A percentile compares a stretch with the other conserved stretches of the same genome.
These are phyloP conservation scores for Leccinum longicurvipes DNA, from an alignment of 768 basidiomycete species.

Conservation along the genomic window DNA sequence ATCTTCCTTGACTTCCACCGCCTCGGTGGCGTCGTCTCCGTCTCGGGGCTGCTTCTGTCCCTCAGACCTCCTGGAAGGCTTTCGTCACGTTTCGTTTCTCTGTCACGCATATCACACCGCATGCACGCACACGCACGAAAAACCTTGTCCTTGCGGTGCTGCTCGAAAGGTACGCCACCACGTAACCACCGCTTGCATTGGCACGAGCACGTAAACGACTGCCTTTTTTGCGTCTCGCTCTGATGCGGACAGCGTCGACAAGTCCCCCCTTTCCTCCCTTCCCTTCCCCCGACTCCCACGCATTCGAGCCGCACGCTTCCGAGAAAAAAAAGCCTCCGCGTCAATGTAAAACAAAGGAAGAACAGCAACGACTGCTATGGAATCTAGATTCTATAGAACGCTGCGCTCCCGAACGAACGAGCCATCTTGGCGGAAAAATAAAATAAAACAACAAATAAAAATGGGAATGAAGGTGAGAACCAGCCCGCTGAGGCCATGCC, in stretches of 20 bases:
- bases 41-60: not conserved
- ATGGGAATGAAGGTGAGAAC: conserved; percentile 19
- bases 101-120: not conserved
- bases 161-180: conserved; percentile 16
- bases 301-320: conserved; percentile 19
- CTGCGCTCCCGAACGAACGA: not conserved
- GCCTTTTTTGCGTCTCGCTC: conserved; percentile 7
- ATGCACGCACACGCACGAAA: not conserved
- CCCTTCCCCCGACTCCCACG: conserved; percentile 18
- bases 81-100: not conserved
- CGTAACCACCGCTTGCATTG: conserved; percentile 7
- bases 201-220: not conserved
- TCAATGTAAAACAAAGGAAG: not conserved
- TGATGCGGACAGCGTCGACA: conserved; percentile 10
- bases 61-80: not conserved
- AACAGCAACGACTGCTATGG: not conserved
- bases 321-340: conserved; percentile 8
- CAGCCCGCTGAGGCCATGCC: conserved; percentile 22
- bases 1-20: not conserved
- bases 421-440: not conserved
- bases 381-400: not conserved
- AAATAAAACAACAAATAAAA: not conserved
- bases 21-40: not conserved
- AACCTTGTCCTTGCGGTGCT: conserved; percentile 33
- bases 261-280: not conserved